A percentile compares a stretch with the other conserved stretches of the same genome.
These are phyloP conservation scores for Galeopsis tetrahit DNA, from an alignment of 257 asterid genomes.

Conservation along the genomic window DNA sequence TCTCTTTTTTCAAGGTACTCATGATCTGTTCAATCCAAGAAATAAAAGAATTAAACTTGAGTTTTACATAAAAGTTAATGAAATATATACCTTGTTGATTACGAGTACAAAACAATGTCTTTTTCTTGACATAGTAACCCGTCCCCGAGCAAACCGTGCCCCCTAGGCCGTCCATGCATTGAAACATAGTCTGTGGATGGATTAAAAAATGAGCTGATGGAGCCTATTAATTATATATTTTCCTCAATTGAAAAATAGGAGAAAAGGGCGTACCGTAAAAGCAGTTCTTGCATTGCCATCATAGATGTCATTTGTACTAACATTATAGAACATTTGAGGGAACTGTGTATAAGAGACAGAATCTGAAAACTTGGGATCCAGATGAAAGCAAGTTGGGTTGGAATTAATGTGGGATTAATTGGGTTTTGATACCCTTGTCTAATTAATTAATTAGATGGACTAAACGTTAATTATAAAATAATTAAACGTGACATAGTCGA, in stretches of 20 bases:
- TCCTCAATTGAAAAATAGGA: too few relatives aligned
- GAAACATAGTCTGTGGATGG: slow-evolving; percentile 64
- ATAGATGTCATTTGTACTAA: slow-evolving; percentile 74
- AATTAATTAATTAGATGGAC: too few relatives aligned
- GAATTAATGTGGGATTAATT: too few relatives aligned
- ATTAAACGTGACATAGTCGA: too few relatives aligned
- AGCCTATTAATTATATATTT: too few relatives aligned
- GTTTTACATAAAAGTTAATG: not conserved
- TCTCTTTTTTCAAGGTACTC: slow-evolving; percentile 49
- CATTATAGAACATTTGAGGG: slow-evolving; percentile 80
- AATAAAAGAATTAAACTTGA: too few relatives aligned
- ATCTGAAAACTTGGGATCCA: slow-evolving; percentile 46
- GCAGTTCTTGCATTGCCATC: slow-evolving; percentile 88
- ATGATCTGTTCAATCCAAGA: slow-evolving; percentile 44
- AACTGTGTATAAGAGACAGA: slow-evolving; percentile 62
- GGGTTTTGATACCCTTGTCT: too few relatives aligned
- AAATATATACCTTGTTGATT: slow-evolving; percentile 50
- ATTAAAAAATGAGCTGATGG: not conserved
- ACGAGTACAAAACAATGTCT: slow-evolving; percentile 58
- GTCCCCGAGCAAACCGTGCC: slow-evolving; percentile 77
- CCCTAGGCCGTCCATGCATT: slow-evolving; percentile 87
- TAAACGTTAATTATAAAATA: too few relatives aligned
- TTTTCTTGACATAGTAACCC: slow-evolving; percentile 72
- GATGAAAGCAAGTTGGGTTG: too few relatives aligned
- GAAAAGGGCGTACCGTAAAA: slow-evolving; percentile 46